Conservation (phyloP, 106 monocot species). For the Platanthera zijinensis region DNA sequence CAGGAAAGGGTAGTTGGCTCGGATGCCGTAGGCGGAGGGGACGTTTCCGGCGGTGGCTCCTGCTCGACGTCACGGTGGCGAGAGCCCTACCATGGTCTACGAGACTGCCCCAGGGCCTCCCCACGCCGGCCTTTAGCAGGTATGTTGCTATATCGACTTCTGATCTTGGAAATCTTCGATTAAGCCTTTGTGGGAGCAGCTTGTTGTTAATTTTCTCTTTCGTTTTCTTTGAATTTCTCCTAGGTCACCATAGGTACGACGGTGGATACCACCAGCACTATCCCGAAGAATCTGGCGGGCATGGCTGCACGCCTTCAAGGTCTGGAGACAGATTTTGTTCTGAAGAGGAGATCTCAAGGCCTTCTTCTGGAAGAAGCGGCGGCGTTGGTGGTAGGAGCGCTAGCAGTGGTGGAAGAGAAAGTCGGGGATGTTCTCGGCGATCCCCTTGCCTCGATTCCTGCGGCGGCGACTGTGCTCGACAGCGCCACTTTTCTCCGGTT, state of each 20-base stretch:
- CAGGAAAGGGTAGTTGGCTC: conserved; percentile 29
- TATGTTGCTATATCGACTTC: conserved; percentile 5
- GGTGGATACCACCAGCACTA: conserved; percentile 37
- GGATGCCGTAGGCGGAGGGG: conserved; percentile 31
- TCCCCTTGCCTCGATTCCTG: conserved; percentile 42
- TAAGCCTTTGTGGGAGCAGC: background rate
- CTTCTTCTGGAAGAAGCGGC: conserved; percentile 36
- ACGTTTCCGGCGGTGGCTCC: conserved; percentile 15
- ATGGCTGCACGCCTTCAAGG: conserved; percentile 40
- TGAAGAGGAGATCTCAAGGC: conserved; percentile 45
- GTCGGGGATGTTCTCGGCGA: conserved; percentile 36
- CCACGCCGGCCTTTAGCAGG: conserved; percentile 51
- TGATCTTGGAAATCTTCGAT: conserved; percentile 24
- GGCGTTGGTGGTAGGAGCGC: conserved; percentile 16
- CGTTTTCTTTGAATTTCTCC: conserved; percentile 6
- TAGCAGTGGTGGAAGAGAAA: conserved; percentile 18
- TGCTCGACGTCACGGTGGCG: conserved; percentile 47
- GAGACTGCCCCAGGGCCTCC: conserved; percentile 39
- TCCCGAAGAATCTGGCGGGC: conserved; percentile 33
- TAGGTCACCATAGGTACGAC: conserved; percentile 52
- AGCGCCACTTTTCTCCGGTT: conserved; percentile 11
- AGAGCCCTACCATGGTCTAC: conserved; percentile 36
- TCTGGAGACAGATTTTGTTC: conserved; percentile 35
- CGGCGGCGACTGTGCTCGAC: conserved; percentile 13
- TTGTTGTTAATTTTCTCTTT: conserved; percentile 7